Evolutionary conservation across 768 basidiomycete species (phyloP), one percentile per base, ranked within the genome.

Genomic region (Mycena galericulata): DNA sequence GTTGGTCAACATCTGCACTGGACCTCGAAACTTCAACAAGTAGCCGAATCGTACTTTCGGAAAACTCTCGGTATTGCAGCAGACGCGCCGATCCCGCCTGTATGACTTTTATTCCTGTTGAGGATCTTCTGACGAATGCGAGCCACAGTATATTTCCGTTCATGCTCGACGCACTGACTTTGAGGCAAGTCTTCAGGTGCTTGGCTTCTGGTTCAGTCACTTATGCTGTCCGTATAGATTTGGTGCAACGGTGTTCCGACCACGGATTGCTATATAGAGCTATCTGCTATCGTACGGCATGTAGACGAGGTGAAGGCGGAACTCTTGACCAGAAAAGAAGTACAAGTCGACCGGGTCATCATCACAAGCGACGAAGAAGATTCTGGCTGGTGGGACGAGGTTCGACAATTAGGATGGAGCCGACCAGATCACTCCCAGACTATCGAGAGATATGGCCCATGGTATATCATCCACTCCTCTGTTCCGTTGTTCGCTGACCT

Each of bases 301-400:
- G 81, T 83, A 1, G 57, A 74, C 2, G 79, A 82, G 55, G 71
- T 82, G 1, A 73, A 77, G 60, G 73, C 71, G 12, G 77, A 79
- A 24, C 58, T 82, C 11, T 57, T 58, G 49, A 56, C 62, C 40
- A 72, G 69, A 49, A 73, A 72, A 57, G 74, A 77, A 20, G 69
- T 79, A 9, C 61, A 51, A 26, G 74, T 74, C 18, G 63, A 74
- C 12, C 72, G 73, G 17, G 80, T 85, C 8, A 71, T 84, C 29
- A 76, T 83, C 70, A 84, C 82, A 15, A 81, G 80, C 61, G 83
- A 85, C 69, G 83, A 85, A 62, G 62, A 62, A 26, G 76, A 80
- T 46, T 57, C 74, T 15, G 71, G 46, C 27, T 83, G 79, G 82
- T 83, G 80, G 79, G 65, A 72, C 12, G 75, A 75, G 9, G 77